These are phyloP conservation scores for Astragalus glycyphyllos DNA, from an alignment of 306 rosid genomes.

Conservation along the genomic window DNA sequence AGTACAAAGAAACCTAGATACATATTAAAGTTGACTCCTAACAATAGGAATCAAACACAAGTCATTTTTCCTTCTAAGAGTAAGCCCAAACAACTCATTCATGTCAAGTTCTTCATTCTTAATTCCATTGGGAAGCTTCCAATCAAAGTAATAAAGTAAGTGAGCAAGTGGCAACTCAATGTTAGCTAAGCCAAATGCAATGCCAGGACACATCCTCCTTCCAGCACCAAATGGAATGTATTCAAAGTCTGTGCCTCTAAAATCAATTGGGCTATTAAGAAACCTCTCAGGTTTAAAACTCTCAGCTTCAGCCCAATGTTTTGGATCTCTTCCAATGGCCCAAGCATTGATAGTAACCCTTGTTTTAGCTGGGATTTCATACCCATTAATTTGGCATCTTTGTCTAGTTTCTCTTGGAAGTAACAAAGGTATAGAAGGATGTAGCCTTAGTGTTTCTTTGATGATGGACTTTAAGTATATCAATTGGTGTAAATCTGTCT, in stretches of 20 bases:
- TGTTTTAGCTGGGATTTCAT: no score
- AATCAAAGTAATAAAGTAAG: constrained; percentile 46
- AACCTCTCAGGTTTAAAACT: constrained; percentile 48
- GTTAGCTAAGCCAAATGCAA: constrained; percentile 39
- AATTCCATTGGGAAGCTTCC: constrained; percentile 46
- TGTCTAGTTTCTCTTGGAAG: no score
- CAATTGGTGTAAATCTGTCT: constrained; percentile 28
- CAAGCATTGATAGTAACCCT: constrained; percentile 23
- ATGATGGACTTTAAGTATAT: constrained; percentile 24
- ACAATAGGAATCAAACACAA: constrained; percentile 37
- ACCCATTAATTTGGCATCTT: no score
- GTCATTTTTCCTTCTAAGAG: constrained; percentile 6
- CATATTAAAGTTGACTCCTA: background rate
- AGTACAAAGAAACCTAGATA: no score
- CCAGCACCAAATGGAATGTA: constrained; percentile 45
- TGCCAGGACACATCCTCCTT: constrained; percentile 50
- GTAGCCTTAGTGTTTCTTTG: constrained; percentile 8
- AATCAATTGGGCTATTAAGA: constrained; percentile 25
- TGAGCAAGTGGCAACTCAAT: constrained; percentile 39
- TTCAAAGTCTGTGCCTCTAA: constrained; percentile 35
- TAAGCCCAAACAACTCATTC: constrained; percentile 16
- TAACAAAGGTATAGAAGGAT: background rate
- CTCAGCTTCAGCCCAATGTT: constrained; percentile 44
- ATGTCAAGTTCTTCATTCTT: constrained; percentile 46
- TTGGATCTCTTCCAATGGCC: constrained; percentile 48